A percentile compares a stretch with the other conserved stretches of the same genome.
phyloP scores from a whole-genome alignment of 805 yeast species.

The Schwanniomyces polymorphus region DNA sequence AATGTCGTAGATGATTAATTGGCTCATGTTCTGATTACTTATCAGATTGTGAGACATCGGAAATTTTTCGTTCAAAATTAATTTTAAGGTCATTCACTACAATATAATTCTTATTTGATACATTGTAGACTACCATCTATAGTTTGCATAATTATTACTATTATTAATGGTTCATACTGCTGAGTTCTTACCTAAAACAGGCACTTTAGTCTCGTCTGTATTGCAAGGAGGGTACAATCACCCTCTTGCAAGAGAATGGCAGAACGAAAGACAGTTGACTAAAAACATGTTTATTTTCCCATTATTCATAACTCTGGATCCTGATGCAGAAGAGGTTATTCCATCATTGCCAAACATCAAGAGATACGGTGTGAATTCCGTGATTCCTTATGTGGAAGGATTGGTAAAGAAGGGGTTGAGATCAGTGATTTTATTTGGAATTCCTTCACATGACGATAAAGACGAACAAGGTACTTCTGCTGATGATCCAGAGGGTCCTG shows the following conservation, averaged over 20 bases:
- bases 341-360: conserved; percentile 85
- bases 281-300: conserved; percentile 94
- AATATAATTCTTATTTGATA: background rate
- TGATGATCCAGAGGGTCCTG: conserved; percentile 96
- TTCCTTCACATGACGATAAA: conserved; percentile 74
- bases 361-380: conserved; percentile 79
- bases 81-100: background rate
- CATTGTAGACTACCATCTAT: background rate
- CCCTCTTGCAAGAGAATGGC: conserved; percentile 90
- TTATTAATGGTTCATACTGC: conserved; percentile 61
- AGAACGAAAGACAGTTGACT: conserved; percentile 74
- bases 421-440: conserved; percentile 91
- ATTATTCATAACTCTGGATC: conserved; percentile 75
- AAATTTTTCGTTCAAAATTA: background rate
- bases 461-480: conserved; percentile 87
- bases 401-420: conserved; percentile 79
- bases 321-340: conserved; percentile 75
- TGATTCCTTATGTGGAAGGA: conserved; percentile 67
- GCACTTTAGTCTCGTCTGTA: conserved; percentile 68
- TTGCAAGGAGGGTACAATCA: conserved; percentile 95
- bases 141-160: background rate
- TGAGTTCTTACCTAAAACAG: conserved; percentile 58
- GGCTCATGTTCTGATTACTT: background rate
- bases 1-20: background rate
- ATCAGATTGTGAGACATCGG: background rate